Percentiles rank a stretch among this genome's conserved stretches.
Conservation (phyloP, 208 protist species). For the Acanthamoeba castellanii region DNA sequence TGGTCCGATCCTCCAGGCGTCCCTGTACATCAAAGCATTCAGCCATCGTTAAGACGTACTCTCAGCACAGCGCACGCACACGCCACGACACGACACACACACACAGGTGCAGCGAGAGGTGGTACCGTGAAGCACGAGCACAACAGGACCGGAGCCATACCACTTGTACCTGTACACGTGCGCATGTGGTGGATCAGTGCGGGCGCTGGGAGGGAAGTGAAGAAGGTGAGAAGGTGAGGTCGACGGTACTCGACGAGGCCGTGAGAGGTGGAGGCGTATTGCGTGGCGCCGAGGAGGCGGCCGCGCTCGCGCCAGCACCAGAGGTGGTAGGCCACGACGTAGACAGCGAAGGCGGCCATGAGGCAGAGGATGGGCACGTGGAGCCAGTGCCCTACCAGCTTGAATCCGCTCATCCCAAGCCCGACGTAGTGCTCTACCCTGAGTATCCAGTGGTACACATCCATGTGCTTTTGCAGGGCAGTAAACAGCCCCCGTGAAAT, state of each 20-base stretch:
- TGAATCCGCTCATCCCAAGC: background rate
- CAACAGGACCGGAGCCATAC: slow-evolving; percentile 39
- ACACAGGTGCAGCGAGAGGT: background rate
- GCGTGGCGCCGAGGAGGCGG: slow-evolving; percentile 18
- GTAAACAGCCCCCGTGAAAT: background rate
- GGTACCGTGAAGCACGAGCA: slow-evolving; percentile 33
- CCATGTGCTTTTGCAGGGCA: background rate
- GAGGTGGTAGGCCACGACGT: background rate
- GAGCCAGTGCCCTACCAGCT: slow-evolving; percentile 55
- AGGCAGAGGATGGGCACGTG: slow-evolving; percentile 36
- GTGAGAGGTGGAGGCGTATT: background rate
- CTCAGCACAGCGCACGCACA: too few species aligned
- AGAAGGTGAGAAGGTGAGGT: background rate
- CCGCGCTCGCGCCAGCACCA: slow-evolving; percentile 38
- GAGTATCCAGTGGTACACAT: background rate
- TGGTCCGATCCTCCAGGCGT: slow-evolving; percentile 37
- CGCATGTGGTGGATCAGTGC: too few species aligned
- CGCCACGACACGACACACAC: background rate
- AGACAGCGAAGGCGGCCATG: background rate
- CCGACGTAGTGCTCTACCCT: background rate
- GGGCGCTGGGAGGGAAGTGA: background rate
- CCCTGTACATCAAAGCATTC: background rate
- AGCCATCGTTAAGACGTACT: background rate
- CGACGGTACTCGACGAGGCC: slow-evolving; percentile 25
- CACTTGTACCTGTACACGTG: slow-evolving; percentile 6